Evolutionary conservation across 2,329 filamentous ascomycete species (phyloP).

Genomic region (Botrytis porri): DNA sequence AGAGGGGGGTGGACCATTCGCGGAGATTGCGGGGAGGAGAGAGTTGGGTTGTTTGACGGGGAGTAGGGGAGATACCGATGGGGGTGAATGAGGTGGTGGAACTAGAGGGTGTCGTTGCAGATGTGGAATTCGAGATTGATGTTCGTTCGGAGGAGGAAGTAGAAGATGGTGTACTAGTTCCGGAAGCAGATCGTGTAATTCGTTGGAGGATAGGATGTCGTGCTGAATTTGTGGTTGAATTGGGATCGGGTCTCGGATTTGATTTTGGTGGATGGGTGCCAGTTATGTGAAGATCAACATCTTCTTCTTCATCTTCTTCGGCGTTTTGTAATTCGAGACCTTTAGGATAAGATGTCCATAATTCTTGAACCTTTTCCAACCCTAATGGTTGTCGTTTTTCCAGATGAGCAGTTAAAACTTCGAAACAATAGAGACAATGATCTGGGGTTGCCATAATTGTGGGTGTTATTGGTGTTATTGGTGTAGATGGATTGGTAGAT

Average conservation of each 20-base stretch:
- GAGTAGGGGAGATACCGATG: slow-evolving; percentile 25
- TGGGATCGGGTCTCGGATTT: slow-evolving; percentile 4
- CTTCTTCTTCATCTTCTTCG: slow-evolving; percentile 39
- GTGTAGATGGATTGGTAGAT: background rate
- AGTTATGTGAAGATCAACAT: background rate
- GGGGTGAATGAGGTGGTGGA: slow-evolving; percentile 40
- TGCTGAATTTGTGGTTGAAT: slow-evolving; percentile 4
- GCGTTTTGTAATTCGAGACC: slow-evolving; percentile 39
- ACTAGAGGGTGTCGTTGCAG: slow-evolving; percentile 45
- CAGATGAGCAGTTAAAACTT: slow-evolving; percentile 74
- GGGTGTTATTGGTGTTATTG: background rate
- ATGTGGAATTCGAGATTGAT: slow-evolving; percentile 33
- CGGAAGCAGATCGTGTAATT: slow-evolving; percentile 20
- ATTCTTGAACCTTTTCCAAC: slow-evolving; percentile 66
- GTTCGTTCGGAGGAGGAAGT: slow-evolving; percentile 18
- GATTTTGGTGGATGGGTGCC: background rate
- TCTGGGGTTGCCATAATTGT: slow-evolving; percentile 72
- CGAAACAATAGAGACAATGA: slow-evolving; percentile 94
- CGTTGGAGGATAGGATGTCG: slow-evolving; percentile 27
- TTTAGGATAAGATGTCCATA: slow-evolving; percentile 48
- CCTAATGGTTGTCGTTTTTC: slow-evolving; percentile 64
- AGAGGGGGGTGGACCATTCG: slow-evolving; percentile 64
- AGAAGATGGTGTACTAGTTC: slow-evolving; percentile 6
- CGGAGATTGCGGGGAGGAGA: slow-evolving; percentile 34
- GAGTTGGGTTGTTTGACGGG: slow-evolving; percentile 28